Conservation (phyloP, 1,284 basidiomycete genomes). For the Ganoderma resinaceum region DNA sequence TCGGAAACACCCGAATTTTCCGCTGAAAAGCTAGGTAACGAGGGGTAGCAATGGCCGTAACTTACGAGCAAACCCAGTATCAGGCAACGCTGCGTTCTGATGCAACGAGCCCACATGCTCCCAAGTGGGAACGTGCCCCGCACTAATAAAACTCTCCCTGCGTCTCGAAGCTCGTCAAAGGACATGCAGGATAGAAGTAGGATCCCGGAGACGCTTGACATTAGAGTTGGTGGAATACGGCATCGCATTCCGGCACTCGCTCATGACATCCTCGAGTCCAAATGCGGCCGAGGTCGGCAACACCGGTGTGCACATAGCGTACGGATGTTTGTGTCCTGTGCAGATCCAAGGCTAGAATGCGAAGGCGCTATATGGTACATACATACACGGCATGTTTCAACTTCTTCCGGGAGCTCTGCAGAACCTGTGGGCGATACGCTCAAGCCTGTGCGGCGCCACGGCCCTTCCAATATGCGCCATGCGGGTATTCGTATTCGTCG, state of each 20-base stretch:
- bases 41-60: neutral
- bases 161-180: neutral
- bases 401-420: neutral
- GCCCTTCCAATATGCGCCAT: constrained; percentile 72
- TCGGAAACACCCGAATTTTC: too few relatives aligned
- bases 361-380: neutral
- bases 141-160: neutral
- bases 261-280: neutral
- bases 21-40: neutral
- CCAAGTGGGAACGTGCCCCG: neutral
- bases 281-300: neutral
- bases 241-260: neutral
- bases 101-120: neutral
- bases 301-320: neutral
- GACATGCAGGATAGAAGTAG: neutral
- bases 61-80: neutral
- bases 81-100: constrained; percentile 8
- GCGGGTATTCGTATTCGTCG: constrained; percentile 77
- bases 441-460: constrained; percentile 9
- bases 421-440: neutral
- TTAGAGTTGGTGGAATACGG: neutral
- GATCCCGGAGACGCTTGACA: neutral
- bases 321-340: neutral
- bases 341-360: constrained; percentile 2
- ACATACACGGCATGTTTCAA: constrained; percentile 1